Percentiles rank a stretch among this genome's conserved stretches.
phyloP scores from a whole-genome alignment of 2,329 filamentous ascomycete genomes.

The Microdochium nivale region DNA sequence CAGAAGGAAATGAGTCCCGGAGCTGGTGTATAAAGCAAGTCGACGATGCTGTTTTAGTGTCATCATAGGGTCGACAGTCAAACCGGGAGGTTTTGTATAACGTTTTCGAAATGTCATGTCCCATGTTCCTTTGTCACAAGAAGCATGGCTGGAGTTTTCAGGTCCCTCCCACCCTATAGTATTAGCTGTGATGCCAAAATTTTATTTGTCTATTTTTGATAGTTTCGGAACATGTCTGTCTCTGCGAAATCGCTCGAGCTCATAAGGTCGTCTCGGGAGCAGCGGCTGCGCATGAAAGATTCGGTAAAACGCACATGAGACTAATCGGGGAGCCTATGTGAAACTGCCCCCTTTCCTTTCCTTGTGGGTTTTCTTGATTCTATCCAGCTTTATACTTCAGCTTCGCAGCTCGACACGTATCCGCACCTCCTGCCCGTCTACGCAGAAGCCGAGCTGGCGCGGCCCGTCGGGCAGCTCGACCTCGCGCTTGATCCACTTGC shows the following conservation, averaged over 20 bases:
- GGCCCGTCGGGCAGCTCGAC: conserved; percentile 74
- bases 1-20: background rate
- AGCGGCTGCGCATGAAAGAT: too few species aligned
- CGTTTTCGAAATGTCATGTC: background rate
- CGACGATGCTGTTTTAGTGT: background rate
- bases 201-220: background rate
- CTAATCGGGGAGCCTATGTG: too few species aligned
- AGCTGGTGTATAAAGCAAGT: background rate
- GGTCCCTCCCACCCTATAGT: background rate
- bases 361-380: too few species aligned
- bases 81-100: background rate
- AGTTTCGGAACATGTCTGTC: too few species aligned
- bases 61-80: background rate
- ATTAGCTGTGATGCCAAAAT: background rate
- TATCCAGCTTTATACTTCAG: too few species aligned
- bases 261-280: too few species aligned
- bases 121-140: background rate
- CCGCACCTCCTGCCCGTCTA: conserved; percentile 63
- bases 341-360: too few species aligned
- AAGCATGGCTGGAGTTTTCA: background rate
- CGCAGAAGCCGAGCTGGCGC: conserved; percentile 72
- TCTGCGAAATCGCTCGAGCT: too few species aligned
- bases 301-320: too few species aligned
- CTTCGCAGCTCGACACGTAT: conserved; percentile 59
- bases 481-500: conserved; percentile 65